A percentile compares a stretch with the other conserved stretches of the same genome.
Conservation (phyloP, 2,329 filamentous ascomycete genomes). For the Hypoxylon sp. region DNA sequence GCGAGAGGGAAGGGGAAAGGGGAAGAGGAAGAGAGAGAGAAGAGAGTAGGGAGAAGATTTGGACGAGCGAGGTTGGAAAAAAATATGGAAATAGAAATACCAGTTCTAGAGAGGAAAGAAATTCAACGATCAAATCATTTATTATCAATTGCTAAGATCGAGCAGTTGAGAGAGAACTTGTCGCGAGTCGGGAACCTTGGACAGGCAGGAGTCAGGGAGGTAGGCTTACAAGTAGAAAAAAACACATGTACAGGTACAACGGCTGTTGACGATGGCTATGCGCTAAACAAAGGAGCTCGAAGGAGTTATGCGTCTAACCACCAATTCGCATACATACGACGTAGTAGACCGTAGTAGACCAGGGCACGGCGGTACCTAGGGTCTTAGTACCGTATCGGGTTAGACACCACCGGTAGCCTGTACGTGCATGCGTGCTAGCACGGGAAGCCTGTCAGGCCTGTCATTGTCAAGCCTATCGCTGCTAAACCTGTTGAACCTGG, state of each 20-base stretch:
- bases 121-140: constrained; percentile 42
- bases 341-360: too few species aligned
- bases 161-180: constrained; percentile 19
- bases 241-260: constrained; percentile 27
- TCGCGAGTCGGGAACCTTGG: constrained; percentile 34
- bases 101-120: constrained; percentile 33
- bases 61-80: constrained; percentile 42
- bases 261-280: constrained; percentile 4
- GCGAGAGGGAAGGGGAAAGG: constrained; percentile 16
- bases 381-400: constrained; percentile 30
- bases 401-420: constrained; percentile 23
- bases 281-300: constrained; percentile 4
- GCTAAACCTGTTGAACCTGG: too few species aligned
- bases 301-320: constrained; percentile 13
- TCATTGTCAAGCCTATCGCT: too few species aligned
- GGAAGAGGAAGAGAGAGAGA: constrained; percentile 31
- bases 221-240: too few species aligned
- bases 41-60: constrained; percentile 32
- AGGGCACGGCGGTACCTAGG: constrained; percentile 10
- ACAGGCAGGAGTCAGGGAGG: constrained; percentile 35
- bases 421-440: too few species aligned
- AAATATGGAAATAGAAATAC: constrained; percentile 40
- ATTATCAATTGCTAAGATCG: constrained; percentile 26
- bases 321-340: constrained; percentile 1
- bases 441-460: too few species aligned